phyloP scores from a whole-genome alignment of 164 flowering plant genomes.

The Liquidambar formosana region DNA sequence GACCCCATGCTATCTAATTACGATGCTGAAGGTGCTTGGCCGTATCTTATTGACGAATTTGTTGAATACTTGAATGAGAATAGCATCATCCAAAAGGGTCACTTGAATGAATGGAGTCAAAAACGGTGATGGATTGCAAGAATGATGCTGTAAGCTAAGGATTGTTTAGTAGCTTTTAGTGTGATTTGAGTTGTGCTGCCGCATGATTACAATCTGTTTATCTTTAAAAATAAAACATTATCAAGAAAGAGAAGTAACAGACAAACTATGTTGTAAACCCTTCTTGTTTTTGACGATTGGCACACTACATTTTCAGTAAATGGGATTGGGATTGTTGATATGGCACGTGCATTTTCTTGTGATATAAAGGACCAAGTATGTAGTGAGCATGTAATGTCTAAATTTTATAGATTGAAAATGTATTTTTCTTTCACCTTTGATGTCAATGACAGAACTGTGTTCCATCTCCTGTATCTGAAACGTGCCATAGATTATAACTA shows the following conservation, averaged over 20 bases:
- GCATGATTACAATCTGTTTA: conserved; percentile 1
- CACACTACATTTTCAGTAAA: neutral
- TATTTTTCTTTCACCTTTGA: too few relatives aligned
- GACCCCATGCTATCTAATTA: conserved; percentile 76
- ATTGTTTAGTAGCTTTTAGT: conserved; percentile 3
- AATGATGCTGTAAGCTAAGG: neutral
- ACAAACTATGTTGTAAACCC: neutral
- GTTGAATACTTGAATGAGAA: conserved; percentile 86
- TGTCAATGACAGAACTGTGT: too few relatives aligned
- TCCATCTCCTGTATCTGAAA: too few relatives aligned
- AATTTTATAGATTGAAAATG: too few relatives aligned
- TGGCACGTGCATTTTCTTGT: neutral
- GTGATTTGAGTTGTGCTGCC: neutral
- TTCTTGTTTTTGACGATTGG: neutral
- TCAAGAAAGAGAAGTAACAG: neutral
- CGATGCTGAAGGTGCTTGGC: conserved; percentile 99
- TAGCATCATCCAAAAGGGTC: conserved; percentile 45
- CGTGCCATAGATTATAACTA: too few relatives aligned
- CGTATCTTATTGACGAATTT: conserved; percentile 93
- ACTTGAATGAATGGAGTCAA: conserved; percentile 26
- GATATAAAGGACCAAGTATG: neutral
- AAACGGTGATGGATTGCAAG: conserved; percentile 15
- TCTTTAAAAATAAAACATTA: neutral
- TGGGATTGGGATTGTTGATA: neutral
- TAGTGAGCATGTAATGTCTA: too few relatives aligned